A percentile compares a stretch with the other conserved stretches of the same genome.
Evolutionary conservation across 1,139 yeast species (phyloP).

Genomic region (Suhomyces chickasaworum): DNA sequence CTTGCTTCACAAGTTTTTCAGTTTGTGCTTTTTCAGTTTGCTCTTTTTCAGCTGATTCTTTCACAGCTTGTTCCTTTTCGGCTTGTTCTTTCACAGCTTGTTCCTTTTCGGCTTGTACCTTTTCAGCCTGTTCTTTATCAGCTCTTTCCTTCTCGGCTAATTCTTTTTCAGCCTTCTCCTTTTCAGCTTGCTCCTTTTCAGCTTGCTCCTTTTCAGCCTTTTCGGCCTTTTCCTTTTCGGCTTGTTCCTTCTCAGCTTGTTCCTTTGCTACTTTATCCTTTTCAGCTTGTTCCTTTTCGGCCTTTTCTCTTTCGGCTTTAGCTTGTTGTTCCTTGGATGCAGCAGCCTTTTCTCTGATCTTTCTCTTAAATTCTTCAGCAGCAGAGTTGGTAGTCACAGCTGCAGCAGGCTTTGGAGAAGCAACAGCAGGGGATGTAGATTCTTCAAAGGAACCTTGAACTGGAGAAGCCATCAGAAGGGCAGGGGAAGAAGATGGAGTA

Average conservation of each 20-base stretch:
- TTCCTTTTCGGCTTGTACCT: conserved; percentile 21
- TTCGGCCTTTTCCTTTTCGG: conserved; percentile 9
- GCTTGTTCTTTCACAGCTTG: conserved; percentile 14
- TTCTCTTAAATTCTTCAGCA: conserved; percentile 29
- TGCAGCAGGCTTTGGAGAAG: conserved; percentile 19
- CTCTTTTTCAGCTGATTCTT: conserved; percentile 15
- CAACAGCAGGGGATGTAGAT: conserved; percentile 19
- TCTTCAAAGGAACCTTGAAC: conserved; percentile 13
- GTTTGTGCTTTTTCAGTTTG: conserved; percentile 7
- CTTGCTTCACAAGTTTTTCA: conserved; percentile 7
- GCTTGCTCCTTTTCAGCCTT: conserved; percentile 24
- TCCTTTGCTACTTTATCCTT: conserved; percentile 23
- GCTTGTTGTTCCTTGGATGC: conserved; percentile 19
- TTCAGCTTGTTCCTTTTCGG: conserved; percentile 19
- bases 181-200: no score
- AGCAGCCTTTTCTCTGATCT: conserved; percentile 26
- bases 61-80: conserved; percentile 1
- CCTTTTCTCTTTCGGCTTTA: conserved; percentile 13
- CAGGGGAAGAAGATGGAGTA: conserved; percentile 21
- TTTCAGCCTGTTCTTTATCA: conserved; percentile 25
- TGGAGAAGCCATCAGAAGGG: conserved; percentile 18
- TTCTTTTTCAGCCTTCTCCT: no score
- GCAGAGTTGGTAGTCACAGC: conserved; percentile 17
- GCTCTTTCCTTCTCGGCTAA: no score
- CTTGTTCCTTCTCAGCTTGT: conserved; percentile 7